These are phyloP conservation scores for Neurospora africana DNA, from an alignment of 495 filamentous ascomycete species.

Conservation along the genomic window DNA sequence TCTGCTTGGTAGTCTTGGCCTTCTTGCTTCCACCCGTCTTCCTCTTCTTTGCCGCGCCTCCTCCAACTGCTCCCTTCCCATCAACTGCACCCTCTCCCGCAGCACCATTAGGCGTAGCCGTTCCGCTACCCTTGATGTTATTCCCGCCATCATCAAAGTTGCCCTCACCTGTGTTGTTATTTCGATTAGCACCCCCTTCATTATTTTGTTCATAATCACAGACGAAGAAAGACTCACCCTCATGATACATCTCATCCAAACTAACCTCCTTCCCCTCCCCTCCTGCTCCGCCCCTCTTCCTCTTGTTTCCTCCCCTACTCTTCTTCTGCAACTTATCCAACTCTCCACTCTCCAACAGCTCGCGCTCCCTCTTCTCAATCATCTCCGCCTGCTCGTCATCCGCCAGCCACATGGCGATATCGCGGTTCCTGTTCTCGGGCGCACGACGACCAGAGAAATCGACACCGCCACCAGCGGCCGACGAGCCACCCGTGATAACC, in stretches of 20 bases:
- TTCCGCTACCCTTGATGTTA: constrained; percentile 62
- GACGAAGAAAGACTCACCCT: constrained; percentile 54
- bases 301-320: background rate
- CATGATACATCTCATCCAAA: constrained; percentile 96
- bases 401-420: constrained; percentile 93
- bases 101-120: constrained; percentile 67
- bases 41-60: constrained; percentile 39
- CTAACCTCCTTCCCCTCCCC: constrained; percentile 47
- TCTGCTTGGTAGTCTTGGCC: constrained; percentile 83
- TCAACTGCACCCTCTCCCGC: constrained; percentile 35
- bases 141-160: constrained; percentile 63
- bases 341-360: constrained; percentile 54
- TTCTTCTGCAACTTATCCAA: constrained; percentile 61
- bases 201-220: background rate
- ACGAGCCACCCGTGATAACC: constrained; percentile 79
- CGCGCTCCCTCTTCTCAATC: constrained; percentile 81
- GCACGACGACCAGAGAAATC: constrained; percentile 88
- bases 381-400: constrained; percentile 89
- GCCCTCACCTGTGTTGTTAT: constrained; percentile 66
- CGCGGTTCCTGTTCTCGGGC: constrained; percentile 79
- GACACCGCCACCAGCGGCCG: constrained; percentile 46
- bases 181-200: constrained; percentile 7
- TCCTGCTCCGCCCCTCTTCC: constrained; percentile 27
- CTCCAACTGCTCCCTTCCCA: constrained; percentile 39
- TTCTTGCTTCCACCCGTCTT: constrained; percentile 61